phyloP scores from a whole-genome alignment of 768 basidiomycete genomes.

The Suillus variegatus region DNA sequence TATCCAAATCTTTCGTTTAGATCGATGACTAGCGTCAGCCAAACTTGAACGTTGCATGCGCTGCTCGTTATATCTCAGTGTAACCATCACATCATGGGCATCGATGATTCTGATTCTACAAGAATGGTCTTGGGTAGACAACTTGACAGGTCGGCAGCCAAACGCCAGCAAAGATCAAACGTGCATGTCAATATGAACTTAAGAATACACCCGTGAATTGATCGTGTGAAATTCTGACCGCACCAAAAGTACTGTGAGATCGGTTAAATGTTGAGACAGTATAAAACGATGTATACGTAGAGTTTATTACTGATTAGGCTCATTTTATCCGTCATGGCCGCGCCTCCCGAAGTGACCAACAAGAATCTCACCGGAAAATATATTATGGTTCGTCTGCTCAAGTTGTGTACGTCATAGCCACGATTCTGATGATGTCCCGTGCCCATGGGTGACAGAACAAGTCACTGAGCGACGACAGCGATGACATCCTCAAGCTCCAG shows the following conservation, averaged over 20 bases:
- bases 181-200: not conserved
- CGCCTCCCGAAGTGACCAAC: constrained; percentile 58
- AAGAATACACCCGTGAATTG: not conserved
- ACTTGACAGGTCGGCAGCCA: too few species aligned
- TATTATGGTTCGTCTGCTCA: constrained; percentile 47
- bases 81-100: too few species aligned
- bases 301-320: too few species aligned
- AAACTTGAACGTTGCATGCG: too few species aligned
- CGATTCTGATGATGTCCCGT: constrained; percentile 6
- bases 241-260: not conserved
- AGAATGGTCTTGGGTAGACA: not conserved
- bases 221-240: not conserved
- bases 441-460: constrained; percentile 54
- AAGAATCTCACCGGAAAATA: constrained; percentile 64
- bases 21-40: too few species aligned
- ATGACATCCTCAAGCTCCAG: constrained; percentile 66
- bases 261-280: not conserved
- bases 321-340: constrained; percentile 52
- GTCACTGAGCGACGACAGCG: constrained; percentile 57
- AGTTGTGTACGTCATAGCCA: not conserved
- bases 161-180: not conserved
- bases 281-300: too few species aligned
- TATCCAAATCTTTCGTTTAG: too few species aligned
- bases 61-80: too few species aligned
- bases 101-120: not conserved